Evolutionary conservation across 805 yeast genomes (phyloP), one percentile per base, ranked within the genome.

Genomic region (Yamadazyma phyllophila): DNA sequence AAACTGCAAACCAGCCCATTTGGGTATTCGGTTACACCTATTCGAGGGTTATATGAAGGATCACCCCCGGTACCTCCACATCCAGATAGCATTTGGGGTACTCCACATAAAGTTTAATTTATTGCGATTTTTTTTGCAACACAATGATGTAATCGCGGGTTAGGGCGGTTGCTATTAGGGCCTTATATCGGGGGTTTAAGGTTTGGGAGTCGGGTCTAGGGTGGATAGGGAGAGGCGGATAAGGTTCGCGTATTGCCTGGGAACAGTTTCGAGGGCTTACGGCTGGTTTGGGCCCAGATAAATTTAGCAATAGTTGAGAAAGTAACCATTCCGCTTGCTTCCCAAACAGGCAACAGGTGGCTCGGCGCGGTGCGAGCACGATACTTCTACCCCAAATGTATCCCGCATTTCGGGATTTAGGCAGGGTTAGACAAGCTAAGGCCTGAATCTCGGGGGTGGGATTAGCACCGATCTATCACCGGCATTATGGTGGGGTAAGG

Each of bases 391-490:
- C 39, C 44, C 44, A 36, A 44, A 36, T 51, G 41, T 3, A 47
- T 45, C 12, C 65, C 49, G 39, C 45, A 40, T 15, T 29, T 36
- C 45, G 45, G 45, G 17, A 17, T 42, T 42, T 42, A 30, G 36
- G 24, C 9, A 14, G 15, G 7, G 7, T 29, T 12, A n/a, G 11
- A 14, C 26, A 24, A 15, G 13, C 31, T 12, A 10, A 36, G 41
- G 46, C 34, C 24, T 17, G 42, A 43, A 43, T 37, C 41, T 43
- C 46, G 42, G 42, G 42, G 20, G 29, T 20, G 26, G 29, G 32
- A 4, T 37, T 37, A 37, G 24, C 20, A 13, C 40, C 40, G 40
- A 37, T 26, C 20, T 7, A 7, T 13, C 11, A 14, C 13, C 16
- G 26, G 14, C 30, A 20, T 20, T 7, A 14, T 26, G 40, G 40